A percentile compares a stretch with the other conserved stretches of the same genome.
Conservation (phyloP, 2,329 filamentous ascomycete species). For the Fusarium metavorans region DNA sequence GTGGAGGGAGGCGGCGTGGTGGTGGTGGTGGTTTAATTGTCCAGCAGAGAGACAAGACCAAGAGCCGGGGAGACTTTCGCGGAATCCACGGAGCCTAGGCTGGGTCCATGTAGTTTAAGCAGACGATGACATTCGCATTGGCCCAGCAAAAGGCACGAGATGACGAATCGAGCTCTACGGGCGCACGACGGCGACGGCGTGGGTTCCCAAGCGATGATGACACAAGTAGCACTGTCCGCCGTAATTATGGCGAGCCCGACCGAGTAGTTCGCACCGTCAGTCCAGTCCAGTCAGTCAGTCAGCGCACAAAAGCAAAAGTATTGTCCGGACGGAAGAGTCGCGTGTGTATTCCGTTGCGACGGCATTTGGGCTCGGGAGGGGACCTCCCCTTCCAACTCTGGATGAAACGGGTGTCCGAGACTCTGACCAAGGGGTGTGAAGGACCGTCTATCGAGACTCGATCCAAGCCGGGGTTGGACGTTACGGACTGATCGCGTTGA, state of each 20-base stretch:
- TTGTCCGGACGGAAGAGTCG: constrained; percentile 23
- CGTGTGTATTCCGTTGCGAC: constrained; percentile 15
- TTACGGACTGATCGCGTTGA: constrained; percentile 23
- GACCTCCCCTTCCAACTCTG: constrained; percentile 20
- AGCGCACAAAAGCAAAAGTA: constrained; percentile 25
- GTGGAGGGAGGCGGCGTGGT: constrained; percentile 20
- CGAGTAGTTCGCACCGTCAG: constrained; percentile 9
- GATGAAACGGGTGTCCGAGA: constrained; percentile 37
- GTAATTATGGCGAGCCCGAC: neutral
- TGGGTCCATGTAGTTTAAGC: constrained; percentile 26
- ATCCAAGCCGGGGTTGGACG: constrained; percentile 12
- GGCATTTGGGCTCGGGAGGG: constrained; percentile 23
- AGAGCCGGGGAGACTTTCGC: constrained; percentile 11
- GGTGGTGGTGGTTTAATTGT: constrained; percentile 32
- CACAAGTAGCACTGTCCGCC: neutral
- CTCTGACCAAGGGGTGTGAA: constrained; percentile 11
- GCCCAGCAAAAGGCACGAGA: constrained; percentile 9
- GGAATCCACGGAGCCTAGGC: constrained; percentile 31
- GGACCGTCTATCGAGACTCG: constrained; percentile 4
- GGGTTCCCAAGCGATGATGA: constrained; percentile 5
- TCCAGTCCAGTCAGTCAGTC: constrained; percentile 17
- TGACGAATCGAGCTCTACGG: constrained; percentile 26
- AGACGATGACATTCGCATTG: constrained; percentile 20
- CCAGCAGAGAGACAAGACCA: constrained; percentile 13
- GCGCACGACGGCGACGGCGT: constrained; percentile 21